A percentile compares a stretch with the other conserved stretches of the same genome.
These are phyloP conservation scores for Keithomyces neogunnii DNA, from an alignment of 2,329 filamentous ascomycete genomes.

Conservation along the genomic window DNA sequence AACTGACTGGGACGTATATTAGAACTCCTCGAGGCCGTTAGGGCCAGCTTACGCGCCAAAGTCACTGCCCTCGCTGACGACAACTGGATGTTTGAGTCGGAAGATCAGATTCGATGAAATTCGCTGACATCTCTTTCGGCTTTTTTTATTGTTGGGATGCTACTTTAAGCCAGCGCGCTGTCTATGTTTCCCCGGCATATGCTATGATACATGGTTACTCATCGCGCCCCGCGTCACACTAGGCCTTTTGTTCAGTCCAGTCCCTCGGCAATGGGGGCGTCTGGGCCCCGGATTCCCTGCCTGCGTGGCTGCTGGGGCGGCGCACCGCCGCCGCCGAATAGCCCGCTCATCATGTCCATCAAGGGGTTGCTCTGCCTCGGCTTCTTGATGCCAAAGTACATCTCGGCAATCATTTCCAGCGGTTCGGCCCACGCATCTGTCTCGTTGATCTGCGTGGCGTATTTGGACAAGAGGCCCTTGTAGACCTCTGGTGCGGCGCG, in stretches of 20 bases:
- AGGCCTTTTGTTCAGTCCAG: constrained; percentile 38
- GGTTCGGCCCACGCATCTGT: constrained; percentile 70
- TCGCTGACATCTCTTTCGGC: constrained; percentile 6
- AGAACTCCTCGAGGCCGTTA: constrained; percentile 64
- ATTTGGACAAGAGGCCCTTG: constrained; percentile 73
- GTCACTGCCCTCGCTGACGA: constrained; percentile 70
- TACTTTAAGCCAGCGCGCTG: background rate
- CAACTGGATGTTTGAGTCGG: constrained; percentile 83
- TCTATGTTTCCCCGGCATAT: background rate
- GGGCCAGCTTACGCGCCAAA: constrained; percentile 62
- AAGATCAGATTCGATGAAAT: constrained; percentile 38
- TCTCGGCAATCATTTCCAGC: constrained; percentile 81
- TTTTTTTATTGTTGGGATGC: background rate
- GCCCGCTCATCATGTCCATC: constrained; percentile 95
- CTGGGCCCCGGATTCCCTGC: constrained; percentile 34
- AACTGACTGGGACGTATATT: background rate
- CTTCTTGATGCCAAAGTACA: constrained; percentile 90
- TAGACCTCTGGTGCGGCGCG: constrained; percentile 71
- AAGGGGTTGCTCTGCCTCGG: constrained; percentile 86
- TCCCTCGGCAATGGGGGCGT: constrained; percentile 48
- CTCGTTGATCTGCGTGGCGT: constrained; percentile 70
- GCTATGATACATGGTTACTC: background rate
- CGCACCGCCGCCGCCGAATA: constrained; percentile 65
- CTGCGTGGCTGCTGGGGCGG: constrained; percentile 29
- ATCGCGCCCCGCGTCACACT: background rate